A percentile compares a stretch with the other conserved stretches of the same genome.
phyloP scores from a whole-genome alignment of 352 stramenopile species.

The Phytophthora sojae region DNA sequence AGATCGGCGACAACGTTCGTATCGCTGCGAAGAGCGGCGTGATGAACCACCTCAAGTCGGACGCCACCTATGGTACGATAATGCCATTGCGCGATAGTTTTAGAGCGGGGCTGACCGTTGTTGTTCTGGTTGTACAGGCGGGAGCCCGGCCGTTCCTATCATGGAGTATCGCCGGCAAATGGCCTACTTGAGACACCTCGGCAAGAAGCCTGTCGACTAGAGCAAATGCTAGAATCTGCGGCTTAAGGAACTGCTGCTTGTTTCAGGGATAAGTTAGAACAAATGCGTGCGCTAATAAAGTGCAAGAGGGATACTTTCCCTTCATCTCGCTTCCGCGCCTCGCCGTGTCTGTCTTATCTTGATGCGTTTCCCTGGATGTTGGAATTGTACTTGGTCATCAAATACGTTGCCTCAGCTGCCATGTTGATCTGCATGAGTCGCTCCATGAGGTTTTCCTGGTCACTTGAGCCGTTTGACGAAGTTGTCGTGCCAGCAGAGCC shows the following conservation, averaged over 20 bases:
- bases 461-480: constrained; percentile 27
- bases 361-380: constrained; percentile 45
- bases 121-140: constrained; percentile 44
- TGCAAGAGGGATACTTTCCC: neutral
- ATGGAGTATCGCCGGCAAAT: constrained; percentile 86
- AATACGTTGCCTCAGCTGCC: constrained; percentile 69
- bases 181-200: constrained; percentile 52
- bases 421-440: constrained; percentile 74
- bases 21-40: constrained; percentile 90
- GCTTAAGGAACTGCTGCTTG: neutral
- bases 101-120: constrained; percentile 14
- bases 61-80: constrained; percentile 62
- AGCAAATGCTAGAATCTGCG: neutral
- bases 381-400: constrained; percentile 78
- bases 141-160: constrained; percentile 76
- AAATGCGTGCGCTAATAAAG: constrained; percentile 16
- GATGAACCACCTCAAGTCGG: constrained; percentile 70
- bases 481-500: constrained; percentile 14
- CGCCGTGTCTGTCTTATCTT: constrained; percentile 16
- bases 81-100: neutral
- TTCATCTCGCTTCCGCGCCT: neutral
- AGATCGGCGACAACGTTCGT: constrained; percentile 82
- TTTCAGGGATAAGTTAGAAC: constrained; percentile 12
- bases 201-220: constrained; percentile 45
- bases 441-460: constrained; percentile 64